phyloP scores from a whole-genome alignment of 176 grass and related monocot genomes.

The Hsuehochloa calcarea region DNA sequence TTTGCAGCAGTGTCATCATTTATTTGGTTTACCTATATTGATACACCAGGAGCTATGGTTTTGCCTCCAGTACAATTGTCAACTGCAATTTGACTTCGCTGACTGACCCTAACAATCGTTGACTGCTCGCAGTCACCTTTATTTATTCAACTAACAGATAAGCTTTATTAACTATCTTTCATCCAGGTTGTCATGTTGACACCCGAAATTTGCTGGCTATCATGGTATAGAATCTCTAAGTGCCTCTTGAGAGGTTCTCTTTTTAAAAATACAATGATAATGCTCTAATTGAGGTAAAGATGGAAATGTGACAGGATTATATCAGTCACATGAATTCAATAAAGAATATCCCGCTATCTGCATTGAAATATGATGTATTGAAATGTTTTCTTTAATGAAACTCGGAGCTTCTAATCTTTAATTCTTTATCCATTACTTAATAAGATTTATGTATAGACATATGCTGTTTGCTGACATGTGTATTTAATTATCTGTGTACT shows the following conservation, averaged over 20 bases:
- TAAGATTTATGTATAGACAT: not conserved
- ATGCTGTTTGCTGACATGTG: not conserved
- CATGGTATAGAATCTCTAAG: not conserved
- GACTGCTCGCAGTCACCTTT: not conserved
- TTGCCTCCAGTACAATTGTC: not conserved
- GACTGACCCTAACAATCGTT: not conserved
- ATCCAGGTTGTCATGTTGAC: constrained; percentile 10
- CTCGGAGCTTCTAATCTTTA: not conserved
- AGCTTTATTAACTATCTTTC: not conserved
- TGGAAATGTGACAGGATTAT: not conserved
- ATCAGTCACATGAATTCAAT: constrained; percentile 3
- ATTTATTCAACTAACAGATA: not conserved
- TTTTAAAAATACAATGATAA: not conserved
- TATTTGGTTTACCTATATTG: not conserved
- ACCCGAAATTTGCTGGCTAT: not conserved
- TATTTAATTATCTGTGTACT: not conserved
- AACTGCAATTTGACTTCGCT: not conserved
- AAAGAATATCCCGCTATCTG: not conserved
- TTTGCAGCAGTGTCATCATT: not conserved
- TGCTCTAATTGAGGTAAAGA: not conserved
- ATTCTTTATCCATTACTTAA: not conserved
- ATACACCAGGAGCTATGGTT: not conserved
- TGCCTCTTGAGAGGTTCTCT: not conserved
- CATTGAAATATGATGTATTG: not conserved
- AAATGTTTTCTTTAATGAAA: not conserved